Conservation (phyloP, 331 rosid genomes). For the Acacia concinna region DNA sequence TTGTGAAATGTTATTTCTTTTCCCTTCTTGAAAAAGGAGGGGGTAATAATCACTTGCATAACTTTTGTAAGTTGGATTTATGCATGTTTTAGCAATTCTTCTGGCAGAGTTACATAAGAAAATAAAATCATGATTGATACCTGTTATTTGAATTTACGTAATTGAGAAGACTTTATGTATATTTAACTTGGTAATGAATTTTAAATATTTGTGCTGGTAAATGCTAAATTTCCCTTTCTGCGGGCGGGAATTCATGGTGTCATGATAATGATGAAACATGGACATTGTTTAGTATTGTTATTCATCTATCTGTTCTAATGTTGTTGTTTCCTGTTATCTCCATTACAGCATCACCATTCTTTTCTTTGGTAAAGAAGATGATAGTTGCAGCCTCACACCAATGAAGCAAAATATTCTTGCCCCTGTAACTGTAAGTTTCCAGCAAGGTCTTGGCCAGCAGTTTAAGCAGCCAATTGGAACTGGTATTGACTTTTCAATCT, state of each 20-base stretch:
- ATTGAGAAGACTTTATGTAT: background rate
- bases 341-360: slow-evolving; percentile 68
- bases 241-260: background rate
- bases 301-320: slow-evolving; percentile 19
- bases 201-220: background rate
- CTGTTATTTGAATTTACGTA: background rate
- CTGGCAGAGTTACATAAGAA: background rate
- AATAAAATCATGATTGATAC: background rate
- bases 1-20: background rate
- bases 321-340: slow-evolving; percentile 25
- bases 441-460: slow-evolving; percentile 83
- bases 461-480: slow-evolving; percentile 74
- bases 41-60: background rate
- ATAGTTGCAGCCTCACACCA: slow-evolving; percentile 56
- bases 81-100: slow-evolving; percentile 1
- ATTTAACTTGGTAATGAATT: slow-evolving; percentile 17
- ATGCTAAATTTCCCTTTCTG: slow-evolving; percentile 17
- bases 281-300: background rate
- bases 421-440: slow-evolving; percentile 63
- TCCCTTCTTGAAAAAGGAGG: background rate
- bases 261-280: background rate
- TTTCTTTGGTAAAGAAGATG: slow-evolving; percentile 85
- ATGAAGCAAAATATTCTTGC: slow-evolving; percentile 49
- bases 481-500: slow-evolving; percentile 65
- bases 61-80: slow-evolving; percentile 1